These are phyloP conservation scores for Ailanthus altissimus DNA, from an alignment of 345 rosid species.

Conservation along the genomic window DNA sequence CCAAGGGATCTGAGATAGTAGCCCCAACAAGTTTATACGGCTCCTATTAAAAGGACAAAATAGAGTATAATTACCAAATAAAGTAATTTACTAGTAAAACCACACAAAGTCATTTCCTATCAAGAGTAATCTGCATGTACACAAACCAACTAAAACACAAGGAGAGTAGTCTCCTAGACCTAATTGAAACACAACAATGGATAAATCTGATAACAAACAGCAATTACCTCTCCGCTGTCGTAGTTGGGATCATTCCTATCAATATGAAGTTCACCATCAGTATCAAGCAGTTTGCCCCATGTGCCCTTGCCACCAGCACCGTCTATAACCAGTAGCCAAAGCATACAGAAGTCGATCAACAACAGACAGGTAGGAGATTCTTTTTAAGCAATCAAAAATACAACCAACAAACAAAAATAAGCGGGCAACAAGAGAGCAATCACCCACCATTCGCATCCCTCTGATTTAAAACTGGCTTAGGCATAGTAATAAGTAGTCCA, in stretches of 20 bases:
- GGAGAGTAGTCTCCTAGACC: background rate
- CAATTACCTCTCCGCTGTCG: conserved; percentile 95
- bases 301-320: conserved; percentile 99
- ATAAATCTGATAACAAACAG: conserved; percentile 5
- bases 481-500: background rate
- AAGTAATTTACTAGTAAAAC: background rate
- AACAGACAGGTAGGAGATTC: background rate
- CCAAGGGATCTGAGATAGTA: conserved; percentile 82
- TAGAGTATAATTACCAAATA: background rate
- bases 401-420: background rate
- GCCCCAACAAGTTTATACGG: conserved; percentile 87
- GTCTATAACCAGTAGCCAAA: conserved; percentile 46
- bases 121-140: background rate
- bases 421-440: background rate
- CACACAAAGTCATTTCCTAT: background rate
- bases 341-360: conserved; percentile 9
- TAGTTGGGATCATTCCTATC: conserved; percentile 97
- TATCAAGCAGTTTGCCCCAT: conserved; percentile 96
- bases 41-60: conserved; percentile 54
- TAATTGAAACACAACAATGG: background rate
- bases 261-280: conserved; percentile 60
- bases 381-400: background rate
- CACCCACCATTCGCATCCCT: background rate
- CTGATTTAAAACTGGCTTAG: background rate
- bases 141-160: background rate